Evolutionary conservation across 2,329 filamentous ascomycete species (phyloP).

Genomic region (Elsinoe arachidis): DNA sequence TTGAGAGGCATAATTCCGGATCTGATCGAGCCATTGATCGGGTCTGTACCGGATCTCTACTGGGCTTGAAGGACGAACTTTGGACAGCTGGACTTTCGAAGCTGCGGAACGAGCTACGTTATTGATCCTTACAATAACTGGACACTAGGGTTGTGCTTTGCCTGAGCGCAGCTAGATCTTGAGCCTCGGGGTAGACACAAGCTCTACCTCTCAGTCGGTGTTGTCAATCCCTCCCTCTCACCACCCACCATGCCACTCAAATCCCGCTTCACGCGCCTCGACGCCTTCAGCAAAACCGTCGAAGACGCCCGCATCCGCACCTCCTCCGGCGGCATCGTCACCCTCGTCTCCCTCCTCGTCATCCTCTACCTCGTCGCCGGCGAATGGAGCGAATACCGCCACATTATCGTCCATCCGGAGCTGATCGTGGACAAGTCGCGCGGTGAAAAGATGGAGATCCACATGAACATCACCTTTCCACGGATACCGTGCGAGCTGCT

Average conservation of each 20-base stretch:
- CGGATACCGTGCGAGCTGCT: constrained; percentile 88
- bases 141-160: too few relatives aligned
- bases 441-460: constrained; percentile 98
- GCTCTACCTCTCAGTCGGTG: too few relatives aligned
- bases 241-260: constrained; percentile 63
- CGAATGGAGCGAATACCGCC: constrained; percentile 91
- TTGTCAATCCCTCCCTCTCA: background rate
- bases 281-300: constrained; percentile 98
- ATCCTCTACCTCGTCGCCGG: constrained; percentile 85
- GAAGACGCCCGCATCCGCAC: constrained; percentile 96
- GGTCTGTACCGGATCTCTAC: too few relatives aligned
- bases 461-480: constrained; percentile 94
- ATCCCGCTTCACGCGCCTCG: constrained; percentile 89
- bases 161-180: too few relatives aligned
- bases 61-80: too few relatives aligned
- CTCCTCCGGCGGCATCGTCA: constrained; percentile 90
- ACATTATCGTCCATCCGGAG: constrained; percentile 79
- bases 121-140: too few relatives aligned
- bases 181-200: too few relatives aligned
- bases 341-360: constrained; percentile 78
- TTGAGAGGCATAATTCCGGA: background rate
- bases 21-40: background rate
- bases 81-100: too few relatives aligned
- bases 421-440: constrained; percentile 92
- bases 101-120: too few relatives aligned